Evolutionary conservation across 1,139 yeast species (phyloP).

Genomic region (Debaryomycetaceae sp.): DNA sequence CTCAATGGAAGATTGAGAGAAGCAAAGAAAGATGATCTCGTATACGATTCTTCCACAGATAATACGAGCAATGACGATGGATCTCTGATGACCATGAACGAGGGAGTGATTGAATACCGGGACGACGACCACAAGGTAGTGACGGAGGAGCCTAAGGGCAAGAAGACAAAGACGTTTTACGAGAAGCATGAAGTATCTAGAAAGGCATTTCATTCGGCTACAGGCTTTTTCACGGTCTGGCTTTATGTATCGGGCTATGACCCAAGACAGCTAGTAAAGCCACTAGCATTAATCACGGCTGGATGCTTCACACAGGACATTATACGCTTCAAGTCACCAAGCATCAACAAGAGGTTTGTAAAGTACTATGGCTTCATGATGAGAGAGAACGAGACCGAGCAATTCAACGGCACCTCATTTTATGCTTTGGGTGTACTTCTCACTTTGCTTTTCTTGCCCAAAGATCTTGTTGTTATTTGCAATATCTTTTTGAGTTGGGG

Average conservation of each 20-base stretch:
- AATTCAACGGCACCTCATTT: constrained; percentile 80
- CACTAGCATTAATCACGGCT: constrained; percentile 51
- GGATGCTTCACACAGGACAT: constrained; percentile 61
- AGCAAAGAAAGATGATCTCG: not conserved
- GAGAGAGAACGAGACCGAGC: constrained; percentile 71
- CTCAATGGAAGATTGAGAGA: not conserved
- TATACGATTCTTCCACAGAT: not conserved
- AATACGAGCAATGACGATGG: not conserved
- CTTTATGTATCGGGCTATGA: constrained; percentile 63
- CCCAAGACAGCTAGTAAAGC: constrained; percentile 54
- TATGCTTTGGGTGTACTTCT: constrained; percentile 73
- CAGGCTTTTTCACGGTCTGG: constrained; percentile 75
- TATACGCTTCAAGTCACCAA: constrained; percentile 58
- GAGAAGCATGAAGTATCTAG: constrained; percentile 86
- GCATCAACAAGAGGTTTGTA: constrained; percentile 63
- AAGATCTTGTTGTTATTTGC: constrained; percentile 76
- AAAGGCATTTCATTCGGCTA: constrained; percentile 79
- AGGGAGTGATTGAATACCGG: not conserved
- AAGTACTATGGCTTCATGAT: constrained; percentile 70
- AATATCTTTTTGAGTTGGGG: constrained; percentile 89
- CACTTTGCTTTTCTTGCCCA: constrained; percentile 67
- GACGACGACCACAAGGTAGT: not conserved
- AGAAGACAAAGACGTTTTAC: constrained; percentile 32
- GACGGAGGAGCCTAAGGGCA: not conserved
- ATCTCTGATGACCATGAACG: not conserved